phyloP scores from a whole-genome alignment of 2,329 filamentous ascomycete genomes.

The Arachnomyces sp. region DNA sequence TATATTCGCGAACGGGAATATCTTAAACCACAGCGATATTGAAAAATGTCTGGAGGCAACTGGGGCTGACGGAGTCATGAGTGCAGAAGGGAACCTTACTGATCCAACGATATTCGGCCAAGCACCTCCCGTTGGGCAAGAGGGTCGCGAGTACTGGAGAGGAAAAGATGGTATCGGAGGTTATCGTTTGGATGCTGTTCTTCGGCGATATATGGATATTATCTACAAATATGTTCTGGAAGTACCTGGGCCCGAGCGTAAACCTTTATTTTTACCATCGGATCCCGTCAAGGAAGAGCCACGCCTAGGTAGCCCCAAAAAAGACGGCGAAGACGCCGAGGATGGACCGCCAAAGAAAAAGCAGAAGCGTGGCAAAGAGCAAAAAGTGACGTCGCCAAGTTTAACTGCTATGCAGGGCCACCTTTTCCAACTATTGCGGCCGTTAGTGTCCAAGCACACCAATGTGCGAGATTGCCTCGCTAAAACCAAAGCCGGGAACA shows the following conservation, averaged over 20 bases:
- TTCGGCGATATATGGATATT: slow-evolving; percentile 84
- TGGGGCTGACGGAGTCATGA: slow-evolving; percentile 89
- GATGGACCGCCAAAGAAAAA: slow-evolving; percentile 43
- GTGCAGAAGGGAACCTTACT: slow-evolving; percentile 87
- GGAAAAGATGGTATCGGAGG: slow-evolving; percentile 71
- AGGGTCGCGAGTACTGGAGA: slow-evolving; percentile 66
- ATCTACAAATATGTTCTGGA: slow-evolving; percentile 70
- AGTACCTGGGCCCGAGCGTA: slow-evolving; percentile 53
- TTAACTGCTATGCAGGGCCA: slow-evolving; percentile 79
- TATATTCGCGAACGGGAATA: slow-evolving; percentile 93
- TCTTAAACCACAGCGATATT: slow-evolving; percentile 72
- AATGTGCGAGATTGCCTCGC: slow-evolving; percentile 81
- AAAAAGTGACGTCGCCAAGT: slow-evolving; percentile 52
- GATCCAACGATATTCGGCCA: slow-evolving; percentile 79
- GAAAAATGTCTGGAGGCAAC: slow-evolving; percentile 70
- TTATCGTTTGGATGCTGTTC: slow-evolving; percentile 78
- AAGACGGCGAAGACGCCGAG: slow-evolving; percentile 27
- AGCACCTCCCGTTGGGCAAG: slow-evolving; percentile 54
- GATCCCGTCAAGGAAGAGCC: slow-evolving; percentile 26
- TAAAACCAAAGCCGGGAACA: slow-evolving; percentile 57
- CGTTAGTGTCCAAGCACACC: slow-evolving; percentile 71
- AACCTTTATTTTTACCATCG: slow-evolving; percentile 63
- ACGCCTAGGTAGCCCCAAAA: not conserved
- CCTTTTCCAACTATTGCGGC: slow-evolving; percentile 81
- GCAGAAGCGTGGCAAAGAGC: slow-evolving; percentile 35